These are phyloP conservation scores for Cucurbita moschata DNA, from an alignment of 306 rosid species.

Conservation along the genomic window DNA sequence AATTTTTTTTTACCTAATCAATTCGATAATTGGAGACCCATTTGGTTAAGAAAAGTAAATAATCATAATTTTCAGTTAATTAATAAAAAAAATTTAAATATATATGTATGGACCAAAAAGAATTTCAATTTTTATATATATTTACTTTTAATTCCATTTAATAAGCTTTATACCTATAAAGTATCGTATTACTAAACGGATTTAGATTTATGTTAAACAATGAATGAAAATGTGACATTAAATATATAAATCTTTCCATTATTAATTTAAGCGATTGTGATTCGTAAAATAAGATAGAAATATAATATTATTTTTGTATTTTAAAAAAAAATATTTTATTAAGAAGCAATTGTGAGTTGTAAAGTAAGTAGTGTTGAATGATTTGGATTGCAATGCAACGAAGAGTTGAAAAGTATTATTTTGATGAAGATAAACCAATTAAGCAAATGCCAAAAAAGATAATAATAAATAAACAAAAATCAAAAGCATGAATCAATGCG, in stretches of 20 bases:
- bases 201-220: too few relatives aligned
- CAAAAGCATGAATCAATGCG: not conserved
- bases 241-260: too few relatives aligned
- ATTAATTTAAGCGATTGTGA: not conserved
- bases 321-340: not conserved
- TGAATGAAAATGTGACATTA: too few relatives aligned
- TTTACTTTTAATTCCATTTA: too few relatives aligned
- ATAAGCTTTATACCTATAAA: too few relatives aligned
- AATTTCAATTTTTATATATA: not conserved
- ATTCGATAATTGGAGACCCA: too few relatives aligned
- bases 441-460: not conserved
- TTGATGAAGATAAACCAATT: not conserved
- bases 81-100: too few relatives aligned
- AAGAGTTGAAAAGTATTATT: not conserved
- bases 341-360: not conserved
- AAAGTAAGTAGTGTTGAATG: not conserved
- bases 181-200: too few relatives aligned
- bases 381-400: not conserved
- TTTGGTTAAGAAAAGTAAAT: too few relatives aligned
- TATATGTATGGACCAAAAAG: too few relatives aligned
- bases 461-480: not conserved
- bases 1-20: too few relatives aligned
- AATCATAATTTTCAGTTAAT: too few relatives aligned
- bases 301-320: not conserved
- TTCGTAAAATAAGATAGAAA: not conserved